These are phyloP conservation scores for Eutrema salsugineum DNA, from an alignment of 441 rosid genomes.

Conservation along the genomic window DNA sequence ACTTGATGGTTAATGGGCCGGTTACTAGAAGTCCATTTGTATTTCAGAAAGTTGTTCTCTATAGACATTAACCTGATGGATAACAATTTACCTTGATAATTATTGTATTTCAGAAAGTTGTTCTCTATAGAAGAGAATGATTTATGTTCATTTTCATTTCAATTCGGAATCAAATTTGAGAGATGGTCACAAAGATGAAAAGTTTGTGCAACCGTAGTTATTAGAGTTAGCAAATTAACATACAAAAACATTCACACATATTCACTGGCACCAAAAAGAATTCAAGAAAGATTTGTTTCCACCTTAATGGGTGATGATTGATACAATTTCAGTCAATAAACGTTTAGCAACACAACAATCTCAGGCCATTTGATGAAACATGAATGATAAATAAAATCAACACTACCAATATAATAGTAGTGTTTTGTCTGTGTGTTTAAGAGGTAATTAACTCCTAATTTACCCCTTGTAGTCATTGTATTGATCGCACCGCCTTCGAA, in stretches of 20 bases:
- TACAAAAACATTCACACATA: background rate
- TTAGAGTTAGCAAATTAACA: background rate
- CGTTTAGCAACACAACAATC: background rate
- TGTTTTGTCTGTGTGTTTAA: background rate
- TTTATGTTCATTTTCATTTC: background rate
- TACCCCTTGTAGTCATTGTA: constrained; percentile 37
- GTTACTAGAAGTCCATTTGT: no score
- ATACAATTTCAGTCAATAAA: background rate
- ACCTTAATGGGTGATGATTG: background rate
- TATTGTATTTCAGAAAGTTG: background rate
- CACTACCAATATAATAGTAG: background rate
- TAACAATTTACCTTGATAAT: background rate
- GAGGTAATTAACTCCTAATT: background rate
- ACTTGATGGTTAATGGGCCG: no score
- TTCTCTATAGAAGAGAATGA: background rate
- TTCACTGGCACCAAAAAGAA: background rate
- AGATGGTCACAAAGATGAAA: background rate
- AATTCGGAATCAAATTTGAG: background rate
- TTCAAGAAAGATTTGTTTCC: background rate
- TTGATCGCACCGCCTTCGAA: constrained; percentile 59
- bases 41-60: no score
- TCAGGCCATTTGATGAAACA: background rate
- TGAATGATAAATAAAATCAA: background rate
- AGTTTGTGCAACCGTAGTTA: background rate
- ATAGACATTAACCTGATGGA: no score